Percentiles rank a stretch among this genome's conserved stretches.
Evolutionary conservation across 2,329 filamentous ascomycete genomes (phyloP).

Genomic region (Clarireedia sp.): DNA sequence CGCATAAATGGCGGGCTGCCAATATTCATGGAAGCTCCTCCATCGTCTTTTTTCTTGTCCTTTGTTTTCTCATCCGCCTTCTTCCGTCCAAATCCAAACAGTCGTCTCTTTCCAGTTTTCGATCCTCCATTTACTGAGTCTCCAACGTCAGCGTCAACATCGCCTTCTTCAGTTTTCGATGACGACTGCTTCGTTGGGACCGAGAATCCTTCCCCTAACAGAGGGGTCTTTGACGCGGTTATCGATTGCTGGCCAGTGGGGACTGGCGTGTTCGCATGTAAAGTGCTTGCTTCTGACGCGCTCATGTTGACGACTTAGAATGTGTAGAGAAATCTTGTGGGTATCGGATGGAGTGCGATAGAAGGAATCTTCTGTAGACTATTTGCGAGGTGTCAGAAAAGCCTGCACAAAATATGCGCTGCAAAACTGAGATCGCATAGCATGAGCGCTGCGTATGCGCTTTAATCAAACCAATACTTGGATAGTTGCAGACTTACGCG

Average conservation of each 20-base stretch:
- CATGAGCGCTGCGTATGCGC: conserved; percentile 11
- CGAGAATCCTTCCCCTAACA: conserved; percentile 30
- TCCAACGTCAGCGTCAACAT: conserved; percentile 19
- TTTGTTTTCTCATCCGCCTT: conserved; percentile 43
- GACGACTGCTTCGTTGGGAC: conserved; percentile 18
- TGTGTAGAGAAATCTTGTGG: background rate
- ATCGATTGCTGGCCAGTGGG: conserved; percentile 15
- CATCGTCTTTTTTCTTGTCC: conserved; percentile 32
- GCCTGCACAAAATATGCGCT: conserved; percentile 12
- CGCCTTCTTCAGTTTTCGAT: conserved; percentile 21
- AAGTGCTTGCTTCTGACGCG: conserved; percentile 24
- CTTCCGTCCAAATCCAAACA: conserved; percentile 58
- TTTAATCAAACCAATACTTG: conserved; percentile 18
- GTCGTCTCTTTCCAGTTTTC: conserved; percentile 45
- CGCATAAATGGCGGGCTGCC: conserved; percentile 20
- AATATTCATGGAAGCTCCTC: conserved; percentile 16
- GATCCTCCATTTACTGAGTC: conserved; percentile 29
- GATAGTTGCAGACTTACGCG: conserved; percentile 15
- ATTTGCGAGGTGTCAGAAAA: conserved; percentile 2
- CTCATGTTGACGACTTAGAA: conserved; percentile 20
- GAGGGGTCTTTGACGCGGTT: conserved; percentile 24
- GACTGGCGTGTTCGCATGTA: conserved; percentile 24
- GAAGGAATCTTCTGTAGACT: background rate
- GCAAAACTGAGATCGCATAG: conserved; percentile 10
- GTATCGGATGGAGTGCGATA: background rate